phyloP scores from a whole-genome alignment of 169 alveolate genomes.

The Plasmodium chabaudi region DNA sequence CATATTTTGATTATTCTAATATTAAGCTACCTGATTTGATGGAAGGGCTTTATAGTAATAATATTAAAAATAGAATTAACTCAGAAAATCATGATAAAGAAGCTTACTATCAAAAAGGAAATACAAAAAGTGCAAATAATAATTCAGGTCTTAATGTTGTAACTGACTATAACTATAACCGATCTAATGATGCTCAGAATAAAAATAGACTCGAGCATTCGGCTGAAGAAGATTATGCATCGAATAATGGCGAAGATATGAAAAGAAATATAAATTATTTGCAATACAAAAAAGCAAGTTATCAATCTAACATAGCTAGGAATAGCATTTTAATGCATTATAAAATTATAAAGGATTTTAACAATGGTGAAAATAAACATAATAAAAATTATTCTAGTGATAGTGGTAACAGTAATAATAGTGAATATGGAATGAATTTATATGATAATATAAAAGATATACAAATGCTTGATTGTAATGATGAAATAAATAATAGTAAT shows the following conservation, averaged over 20 bases:
- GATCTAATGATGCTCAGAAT: not conserved
- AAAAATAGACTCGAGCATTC: not conserved
- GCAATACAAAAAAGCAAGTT: constrained; percentile 16
- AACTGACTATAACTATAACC: not conserved
- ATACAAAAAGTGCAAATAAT: not conserved
- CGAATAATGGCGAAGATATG: not conserved
- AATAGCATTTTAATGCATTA: constrained; percentile 9
- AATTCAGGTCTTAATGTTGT: constrained; percentile 2
- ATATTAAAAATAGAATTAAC: constrained; percentile 15
- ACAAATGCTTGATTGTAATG: not conserved
- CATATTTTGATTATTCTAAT: constrained; percentile 41
- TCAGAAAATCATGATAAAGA: not conserved
- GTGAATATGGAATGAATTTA: not conserved
- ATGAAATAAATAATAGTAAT: constrained; percentile 4
- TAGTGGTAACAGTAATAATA: not conserved
- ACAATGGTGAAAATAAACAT: constrained; percentile 7
- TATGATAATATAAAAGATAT: not conserved
- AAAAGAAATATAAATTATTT: constrained; percentile 29
- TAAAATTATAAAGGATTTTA: constrained; percentile 24
- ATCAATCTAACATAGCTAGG: not conserved
- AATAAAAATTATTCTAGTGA: not conserved
- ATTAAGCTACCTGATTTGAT: constrained; percentile 52
- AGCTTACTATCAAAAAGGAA: not conserved
- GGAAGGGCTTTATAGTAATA: constrained; percentile 19
- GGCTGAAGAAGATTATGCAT: not conserved